Evolutionary conservation across 495 filamentous ascomycete genomes (phyloP), one percentile per base, ranked within the genome.

Genomic region (Hypoxylon rickii): DNA sequence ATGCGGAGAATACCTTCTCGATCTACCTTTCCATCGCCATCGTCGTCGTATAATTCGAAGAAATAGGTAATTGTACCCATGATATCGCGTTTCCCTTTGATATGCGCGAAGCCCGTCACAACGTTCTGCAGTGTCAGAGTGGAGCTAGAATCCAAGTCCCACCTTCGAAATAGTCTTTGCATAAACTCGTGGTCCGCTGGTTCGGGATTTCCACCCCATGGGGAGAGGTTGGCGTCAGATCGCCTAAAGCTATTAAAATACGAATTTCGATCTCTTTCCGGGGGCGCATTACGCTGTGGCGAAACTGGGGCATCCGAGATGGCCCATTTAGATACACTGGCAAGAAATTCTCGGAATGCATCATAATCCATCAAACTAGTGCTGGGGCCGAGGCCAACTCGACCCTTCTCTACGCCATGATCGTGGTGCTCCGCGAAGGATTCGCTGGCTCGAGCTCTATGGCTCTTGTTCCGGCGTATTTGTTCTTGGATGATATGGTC

Each of bases 11-110:
- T 97, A 13, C 94, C 94, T 71, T 98, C 94, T 3, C 95, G 85
- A 70, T 98, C 94, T n/a, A 98, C 92, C 57, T 83, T 88, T 5
- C 95, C 94, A 70, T 95, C 89, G 1, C 86, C 84, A 66, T 89
- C 86, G 61, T 98, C 93, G 69, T 97, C 95, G 66, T 97, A 96
- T 0, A 98, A 82, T 65, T 96, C 86, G 61, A 97, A 98, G 73
- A 97, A 98, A 69, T 97, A 97, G 41, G 85, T 91, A 65, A 98
- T 97, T 55, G 86, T 92, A 24, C 89, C 88, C 93, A 97, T 96
- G 58, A 98, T 96, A 70, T 97, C 94, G 33, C 85, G 84, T 18
- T 88, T 89, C 5, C 95, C 93, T 70, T 96, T 96, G 45, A 98
- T 86, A 29, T 87, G 84, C 2, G 94, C 91, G 21, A 98, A 72